Percentiles rank a stretch among this genome's conserved stretches.
These are phyloP conservation scores for Fusarium cicatricum DNA, from an alignment of 2,329 filamentous ascomycete species.

Conservation along the genomic window DNA sequence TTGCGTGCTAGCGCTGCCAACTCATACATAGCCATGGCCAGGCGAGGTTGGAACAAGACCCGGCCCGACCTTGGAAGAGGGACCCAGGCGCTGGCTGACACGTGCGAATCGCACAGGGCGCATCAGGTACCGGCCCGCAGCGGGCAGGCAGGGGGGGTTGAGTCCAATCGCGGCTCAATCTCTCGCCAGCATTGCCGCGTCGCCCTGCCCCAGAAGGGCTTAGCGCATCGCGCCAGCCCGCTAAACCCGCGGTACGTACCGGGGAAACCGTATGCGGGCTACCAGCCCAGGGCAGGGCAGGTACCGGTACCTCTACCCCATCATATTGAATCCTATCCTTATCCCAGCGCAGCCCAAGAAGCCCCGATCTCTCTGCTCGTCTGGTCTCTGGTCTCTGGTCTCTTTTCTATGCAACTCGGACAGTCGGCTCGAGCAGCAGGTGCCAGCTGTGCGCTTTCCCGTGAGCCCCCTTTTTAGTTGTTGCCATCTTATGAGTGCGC, in stretches of 20 bases:
- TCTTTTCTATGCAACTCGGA: slow-evolving; percentile 24
- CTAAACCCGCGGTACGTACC: slow-evolving; percentile 23
- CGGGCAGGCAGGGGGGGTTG: background rate
- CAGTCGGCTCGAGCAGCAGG: slow-evolving; percentile 31
- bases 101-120: slow-evolving; percentile 38
- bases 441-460: slow-evolving; percentile 22
- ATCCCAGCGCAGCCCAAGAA: slow-evolving; percentile 23
- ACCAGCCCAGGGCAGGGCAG: too few relatives aligned
- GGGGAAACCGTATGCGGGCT: slow-evolving; percentile 3
- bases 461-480: slow-evolving; percentile 27
- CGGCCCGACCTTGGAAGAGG: slow-evolving; percentile 22
- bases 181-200: slow-evolving; percentile 35
- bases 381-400: slow-evolving; percentile 24
- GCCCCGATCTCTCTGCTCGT: slow-evolving; percentile 23
- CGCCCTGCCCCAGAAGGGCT: slow-evolving; percentile 3
- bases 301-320: slow-evolving; percentile 33
- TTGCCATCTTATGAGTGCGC: slow-evolving; percentile 22
- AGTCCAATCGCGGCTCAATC: slow-evolving; percentile 26
- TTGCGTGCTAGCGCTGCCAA: slow-evolving; percentile 31
- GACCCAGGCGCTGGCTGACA: slow-evolving; percentile 29
- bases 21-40: slow-evolving; percentile 23
- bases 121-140: slow-evolving; percentile 34
- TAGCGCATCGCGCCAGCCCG: slow-evolving; percentile 15
- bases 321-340: slow-evolving; percentile 36
- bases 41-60: slow-evolving; percentile 10